Evolutionary conservation across 768 basidiomycete genomes (phyloP).

Genomic region (Strobilomyces echinocephalus): DNA sequence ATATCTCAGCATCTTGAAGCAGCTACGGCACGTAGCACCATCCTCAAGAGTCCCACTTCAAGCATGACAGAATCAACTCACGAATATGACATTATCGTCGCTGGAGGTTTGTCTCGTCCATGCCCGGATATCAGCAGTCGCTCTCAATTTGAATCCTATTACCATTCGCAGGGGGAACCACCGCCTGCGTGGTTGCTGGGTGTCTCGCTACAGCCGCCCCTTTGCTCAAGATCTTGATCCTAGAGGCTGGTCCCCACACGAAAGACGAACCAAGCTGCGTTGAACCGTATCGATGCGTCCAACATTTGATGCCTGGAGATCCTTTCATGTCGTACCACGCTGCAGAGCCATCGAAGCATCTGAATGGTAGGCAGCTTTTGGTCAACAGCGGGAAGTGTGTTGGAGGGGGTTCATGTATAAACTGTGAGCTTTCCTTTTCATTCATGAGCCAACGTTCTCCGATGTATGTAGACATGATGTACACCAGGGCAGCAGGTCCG

Average conservation of each 20-base stretch:
- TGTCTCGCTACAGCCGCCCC: slow-evolving; percentile 26
- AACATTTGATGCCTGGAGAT: slow-evolving; percentile 14
- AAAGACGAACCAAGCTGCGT: slow-evolving; percentile 20
- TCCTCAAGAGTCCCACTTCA: neutral
- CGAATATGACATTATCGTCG: slow-evolving; percentile 49
- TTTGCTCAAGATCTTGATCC: slow-evolving; percentile 21
- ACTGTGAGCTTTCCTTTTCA: neutral
- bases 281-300: slow-evolving; percentile 21
- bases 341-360: slow-evolving; percentile 13
- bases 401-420: neutral
- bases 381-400: slow-evolving; percentile 19
- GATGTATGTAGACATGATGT: neutral
- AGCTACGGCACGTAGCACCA: neutral
- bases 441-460: neutral
- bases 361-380: slow-evolving; percentile 12
- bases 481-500: slow-evolving; percentile 1
- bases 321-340: slow-evolving; percentile 16
- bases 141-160: neutral
- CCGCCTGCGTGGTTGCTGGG: slow-evolving; percentile 32
- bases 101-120: slow-evolving; percentile 41
- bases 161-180: slow-evolving; percentile 31
- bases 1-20: too few species aligned
- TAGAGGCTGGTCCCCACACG: slow-evolving; percentile 28
- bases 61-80: slow-evolving; percentile 7
- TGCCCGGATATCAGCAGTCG: neutral